These are phyloP conservation scores for Hypsizygus ulmarius DNA, from an alignment of 1,284 basidiomycete species.

Conservation along the genomic window DNA sequence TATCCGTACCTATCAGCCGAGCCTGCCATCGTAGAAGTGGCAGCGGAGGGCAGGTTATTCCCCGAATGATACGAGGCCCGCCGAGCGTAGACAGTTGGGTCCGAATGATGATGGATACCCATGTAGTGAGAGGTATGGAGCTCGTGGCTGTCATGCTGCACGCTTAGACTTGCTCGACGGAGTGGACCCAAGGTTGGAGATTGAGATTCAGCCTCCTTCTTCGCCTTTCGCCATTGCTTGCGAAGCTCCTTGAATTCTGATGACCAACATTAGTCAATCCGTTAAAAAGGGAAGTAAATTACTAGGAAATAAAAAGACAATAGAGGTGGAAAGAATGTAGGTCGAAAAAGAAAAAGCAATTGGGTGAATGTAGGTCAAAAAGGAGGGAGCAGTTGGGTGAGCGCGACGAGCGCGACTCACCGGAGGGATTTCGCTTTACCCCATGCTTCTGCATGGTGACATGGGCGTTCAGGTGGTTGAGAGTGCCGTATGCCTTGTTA, in stretches of 20 bases:
- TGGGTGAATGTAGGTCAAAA: too few relatives aligned
- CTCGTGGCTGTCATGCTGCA: slow-evolving; percentile 28
- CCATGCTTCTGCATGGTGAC: slow-evolving; percentile 94
- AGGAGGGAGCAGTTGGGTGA: too few relatives aligned
- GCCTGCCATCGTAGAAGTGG: slow-evolving; percentile 18
- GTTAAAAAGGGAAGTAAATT: slow-evolving; percentile 9
- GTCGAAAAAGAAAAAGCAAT: too few relatives aligned
- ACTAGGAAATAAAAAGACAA: neutral
- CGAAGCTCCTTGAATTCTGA: slow-evolving; percentile 97
- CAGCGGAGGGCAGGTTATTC: slow-evolving; percentile 11
- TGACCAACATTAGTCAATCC: slow-evolving; percentile 12
- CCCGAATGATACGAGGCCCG: slow-evolving; percentile 13
- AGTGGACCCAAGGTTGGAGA: slow-evolving; percentile 22
- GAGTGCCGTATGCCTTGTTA: slow-evolving; percentile 82
- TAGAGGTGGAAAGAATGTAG: too few relatives aligned
- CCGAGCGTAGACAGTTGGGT: slow-evolving; percentile 10
- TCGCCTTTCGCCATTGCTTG: slow-evolving; percentile 92
- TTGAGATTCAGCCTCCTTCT: slow-evolving; percentile 66
- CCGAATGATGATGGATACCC: slow-evolving; percentile 11
- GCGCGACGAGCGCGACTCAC: too few relatives aligned
- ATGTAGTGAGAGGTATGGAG: slow-evolving; percentile 22
- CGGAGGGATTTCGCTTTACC: slow-evolving; percentile 75
- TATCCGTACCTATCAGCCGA: slow-evolving; percentile 29
- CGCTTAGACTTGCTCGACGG: slow-evolving; percentile 30
- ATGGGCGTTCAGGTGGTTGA: slow-evolving; percentile 92